Evolutionary conservation across 2,329 filamentous ascomycete species (phyloP), one percentile per base, ranked within the genome.

Genomic region (Aspergillus pseudotamarii): DNA sequence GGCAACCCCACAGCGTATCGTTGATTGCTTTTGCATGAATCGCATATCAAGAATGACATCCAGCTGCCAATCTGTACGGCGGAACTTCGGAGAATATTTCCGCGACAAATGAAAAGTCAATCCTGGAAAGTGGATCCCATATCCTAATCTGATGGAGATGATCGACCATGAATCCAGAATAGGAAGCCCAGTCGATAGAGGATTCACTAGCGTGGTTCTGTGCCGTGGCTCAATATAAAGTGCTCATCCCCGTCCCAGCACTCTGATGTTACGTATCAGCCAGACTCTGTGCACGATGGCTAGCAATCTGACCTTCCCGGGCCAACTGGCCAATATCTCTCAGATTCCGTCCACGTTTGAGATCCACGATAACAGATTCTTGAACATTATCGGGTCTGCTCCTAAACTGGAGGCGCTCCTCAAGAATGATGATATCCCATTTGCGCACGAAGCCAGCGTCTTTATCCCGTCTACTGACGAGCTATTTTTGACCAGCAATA

Each of bases 371-470:
- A 54, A 63, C 9, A 60, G 55, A 26, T 75, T 75, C 57, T 50
- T 61, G 8, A 60, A 73, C 59, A 72, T 82, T 23, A 75, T 80
- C 41, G 81, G 81, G 5, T 41, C 63, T 0, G 61, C 69, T 2
- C 79, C 80, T 6, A 71, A 66, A 12, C 63, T 83, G 1, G 73
- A 81, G 14, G 63, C 81, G 2, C 66, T 83, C 3, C 67, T 75
- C 30, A 75, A 81, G 62, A 77, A 79, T 56, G 66, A 72, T 36
- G 68, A 71, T 3, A 78, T 81, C 38, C 80, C 82, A 0, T 84
- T 85, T 62, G 82, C 82, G 1, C 83, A 85, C 66, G 83, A 85
- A 71, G 83, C 83, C 0, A 72, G 78, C 19, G 71, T 80, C 45
- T 81, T 76, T 65, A 72, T 80, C 32, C 71, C 73, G 1, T 63